A percentile compares a stretch with the other conserved stretches of the same genome.
These are phyloP conservation scores for Wallacemonas sp. DNA, from an alignment of 208 protist genomes.

Conservation along the genomic window DNA sequence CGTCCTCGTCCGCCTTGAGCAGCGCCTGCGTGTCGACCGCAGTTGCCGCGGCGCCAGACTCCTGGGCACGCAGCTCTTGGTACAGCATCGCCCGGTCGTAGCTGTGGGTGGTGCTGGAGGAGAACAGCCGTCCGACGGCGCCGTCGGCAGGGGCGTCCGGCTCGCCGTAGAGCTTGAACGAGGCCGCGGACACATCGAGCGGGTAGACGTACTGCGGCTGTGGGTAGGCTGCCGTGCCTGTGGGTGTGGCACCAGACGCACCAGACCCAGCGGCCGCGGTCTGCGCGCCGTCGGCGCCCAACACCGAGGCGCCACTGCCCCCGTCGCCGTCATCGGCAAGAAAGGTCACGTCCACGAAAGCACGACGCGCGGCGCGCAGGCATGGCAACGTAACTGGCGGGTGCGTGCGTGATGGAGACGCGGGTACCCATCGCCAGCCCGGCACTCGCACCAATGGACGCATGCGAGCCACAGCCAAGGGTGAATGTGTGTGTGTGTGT, in stretches of 20 bases:
- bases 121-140: constrained; percentile 48
- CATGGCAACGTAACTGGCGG: too few relatives aligned
- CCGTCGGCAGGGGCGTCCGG: constrained; percentile 21
- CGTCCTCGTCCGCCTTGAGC: constrained; percentile 32
- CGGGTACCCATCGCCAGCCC: too few relatives aligned
- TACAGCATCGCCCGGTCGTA: constrained; percentile 56
- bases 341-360: constrained; percentile 15
- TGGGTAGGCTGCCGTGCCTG: background rate
- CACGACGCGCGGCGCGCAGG: too few relatives aligned
- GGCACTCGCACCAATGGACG: too few relatives aligned
- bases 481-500: too few relatives aligned
- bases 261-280: background rate
- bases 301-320: constrained; percentile 6
- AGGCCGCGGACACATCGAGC: constrained; percentile 19
- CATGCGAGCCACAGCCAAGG: too few relatives aligned
- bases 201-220: constrained; percentile 38
- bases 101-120: constrained; percentile 39
- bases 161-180: constrained; percentile 65
- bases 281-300: background rate
- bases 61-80: constrained; percentile 41
- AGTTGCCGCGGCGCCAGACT: constrained; percentile 16
- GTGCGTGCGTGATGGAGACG: too few relatives aligned
- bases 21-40: constrained; percentile 10
- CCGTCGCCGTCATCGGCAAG: constrained; percentile 8
- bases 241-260: background rate